Percentiles rank a stretch among this genome's conserved stretches.
Evolutionary conservation across 2,329 filamentous ascomycete genomes (phyloP).

Genomic region (Penicillium sp.): DNA sequence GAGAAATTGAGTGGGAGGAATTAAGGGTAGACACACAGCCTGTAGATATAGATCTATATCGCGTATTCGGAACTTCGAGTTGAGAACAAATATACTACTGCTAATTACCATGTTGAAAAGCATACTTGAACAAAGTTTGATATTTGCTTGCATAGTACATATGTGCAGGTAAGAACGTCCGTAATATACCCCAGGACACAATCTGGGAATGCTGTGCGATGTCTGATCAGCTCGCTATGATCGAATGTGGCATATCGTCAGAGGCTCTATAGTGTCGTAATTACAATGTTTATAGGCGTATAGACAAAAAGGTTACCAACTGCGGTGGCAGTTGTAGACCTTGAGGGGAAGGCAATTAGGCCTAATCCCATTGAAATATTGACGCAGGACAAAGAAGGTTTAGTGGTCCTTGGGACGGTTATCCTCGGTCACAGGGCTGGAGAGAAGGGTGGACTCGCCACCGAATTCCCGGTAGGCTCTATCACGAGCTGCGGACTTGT

Average conservation of each 20-base stretch:
- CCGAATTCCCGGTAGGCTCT: conserved; percentile 33
- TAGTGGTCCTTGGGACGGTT: conserved; percentile 14
- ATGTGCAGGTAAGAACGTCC: neutral
- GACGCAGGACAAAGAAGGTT: neutral
- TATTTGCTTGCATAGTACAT: neutral
- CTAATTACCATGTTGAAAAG: too few species aligned
- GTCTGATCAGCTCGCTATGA: neutral
- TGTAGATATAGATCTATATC: too few species aligned
- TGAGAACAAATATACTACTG: neutral
- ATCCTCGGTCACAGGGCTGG: conserved; percentile 7
- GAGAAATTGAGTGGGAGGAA: neutral
- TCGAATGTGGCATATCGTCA: conserved; percentile 1
- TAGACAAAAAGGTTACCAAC: conserved; percentile 9
- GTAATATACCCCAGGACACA: neutral
- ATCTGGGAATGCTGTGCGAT: conserved; percentile 2
- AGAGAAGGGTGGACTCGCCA: conserved; percentile 23
- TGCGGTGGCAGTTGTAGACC: neutral
- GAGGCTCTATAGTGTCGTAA: conserved; percentile 9
- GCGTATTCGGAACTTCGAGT: neutral
- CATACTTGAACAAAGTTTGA: neutral
- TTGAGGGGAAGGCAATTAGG: neutral
- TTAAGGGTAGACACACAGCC: neutral
- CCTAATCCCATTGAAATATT: neutral
- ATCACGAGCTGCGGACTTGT: conserved; percentile 33
- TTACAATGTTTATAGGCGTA: conserved; percentile 13